Evolutionary conservation across 306 rosid species (phyloP).

Genomic region (Clitoria ternatea): DNA sequence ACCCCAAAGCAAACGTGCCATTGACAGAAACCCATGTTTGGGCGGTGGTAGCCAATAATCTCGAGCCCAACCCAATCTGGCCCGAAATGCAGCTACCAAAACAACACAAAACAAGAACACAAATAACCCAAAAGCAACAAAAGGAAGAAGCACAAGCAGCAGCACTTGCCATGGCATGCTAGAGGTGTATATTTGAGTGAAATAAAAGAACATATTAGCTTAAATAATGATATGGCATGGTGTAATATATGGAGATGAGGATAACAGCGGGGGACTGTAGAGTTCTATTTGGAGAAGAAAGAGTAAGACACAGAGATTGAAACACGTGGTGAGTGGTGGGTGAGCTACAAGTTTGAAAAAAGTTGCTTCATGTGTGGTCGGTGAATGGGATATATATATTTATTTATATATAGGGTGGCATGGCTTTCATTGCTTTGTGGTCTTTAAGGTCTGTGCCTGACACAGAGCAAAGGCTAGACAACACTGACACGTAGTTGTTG

Average conservation of each 20-base stretch:
- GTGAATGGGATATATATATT: constrained; percentile 30
- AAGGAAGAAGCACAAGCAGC: neutral
- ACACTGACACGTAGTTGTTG: constrained; percentile 36
- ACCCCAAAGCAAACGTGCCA: constrained; percentile 87
- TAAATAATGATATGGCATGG: neutral
- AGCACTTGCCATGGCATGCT: constrained; percentile 26
- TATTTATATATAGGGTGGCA: constrained; percentile 17
- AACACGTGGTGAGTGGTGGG: constrained; percentile 56
- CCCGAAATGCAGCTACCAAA: constrained; percentile 31
- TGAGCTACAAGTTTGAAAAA: constrained; percentile 77
- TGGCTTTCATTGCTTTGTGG: constrained; percentile 31
- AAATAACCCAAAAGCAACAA: constrained; percentile 14
- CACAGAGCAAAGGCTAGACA: constrained; percentile 2
- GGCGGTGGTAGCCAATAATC: constrained; percentile 50
- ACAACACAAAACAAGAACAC: constrained; percentile 25
- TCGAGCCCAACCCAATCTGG: constrained; percentile 55
- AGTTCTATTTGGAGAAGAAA: constrained; percentile 25
- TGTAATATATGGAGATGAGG: neutral
- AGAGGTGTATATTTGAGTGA: neutral
- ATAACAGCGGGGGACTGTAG: neutral
- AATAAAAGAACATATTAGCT: constrained; percentile 21
- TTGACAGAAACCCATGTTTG: constrained; percentile 63
- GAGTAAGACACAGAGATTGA: constrained; percentile 2
- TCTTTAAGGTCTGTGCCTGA: constrained; percentile 13
- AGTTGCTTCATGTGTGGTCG: constrained; percentile 44